These are phyloP conservation scores for Talaromyces pinophilus DNA, from an alignment of 2,329 filamentous ascomycete genomes.

Conservation along the genomic window DNA sequence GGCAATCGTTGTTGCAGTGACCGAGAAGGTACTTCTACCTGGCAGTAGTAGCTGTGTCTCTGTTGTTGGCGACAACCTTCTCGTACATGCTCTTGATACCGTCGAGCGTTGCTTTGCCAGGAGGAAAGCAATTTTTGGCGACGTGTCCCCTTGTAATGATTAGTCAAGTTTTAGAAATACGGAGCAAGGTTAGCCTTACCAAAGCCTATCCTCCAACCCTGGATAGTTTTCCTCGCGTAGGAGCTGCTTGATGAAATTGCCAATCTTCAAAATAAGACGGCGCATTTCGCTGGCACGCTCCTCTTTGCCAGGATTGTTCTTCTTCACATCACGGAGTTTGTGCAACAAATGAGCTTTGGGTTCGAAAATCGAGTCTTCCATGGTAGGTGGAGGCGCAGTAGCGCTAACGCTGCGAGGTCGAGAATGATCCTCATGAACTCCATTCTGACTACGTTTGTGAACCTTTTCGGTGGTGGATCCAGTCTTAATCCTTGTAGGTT, in stretches of 20 bases:
- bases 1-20: background rate
- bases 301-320: slow-evolving; percentile 47
- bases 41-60: slow-evolving; percentile 25
- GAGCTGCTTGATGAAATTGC: slow-evolving; percentile 48
- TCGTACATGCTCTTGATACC: slow-evolving; percentile 43
- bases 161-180: slow-evolving; percentile 26
- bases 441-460: slow-evolving; percentile 38
- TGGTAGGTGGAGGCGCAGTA: slow-evolving; percentile 37
- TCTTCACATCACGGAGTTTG: slow-evolving; percentile 49
- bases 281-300: slow-evolving; percentile 48
- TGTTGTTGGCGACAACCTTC: slow-evolving; percentile 37
- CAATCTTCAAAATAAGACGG: slow-evolving; percentile 47
- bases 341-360: slow-evolving; percentile 48
- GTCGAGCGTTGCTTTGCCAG: slow-evolving; percentile 43
- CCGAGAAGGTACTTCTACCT: slow-evolving; percentile 12
- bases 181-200: slow-evolving; percentile 37
- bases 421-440: slow-evolving; percentile 37
- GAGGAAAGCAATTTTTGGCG: slow-evolving; percentile 49
- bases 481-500: slow-evolving; percentile 39
- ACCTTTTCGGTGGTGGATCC: slow-evolving; percentile 37
- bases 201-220: slow-evolving; percentile 47
- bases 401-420: slow-evolving; percentile 43
- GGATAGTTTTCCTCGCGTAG: slow-evolving; percentile 40
- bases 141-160: slow-evolving; percentile 46
- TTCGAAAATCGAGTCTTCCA: slow-evolving; percentile 49